phyloP scores from a whole-genome alignment of 768 basidiomycete genomes.

The Russula lepida region DNA sequence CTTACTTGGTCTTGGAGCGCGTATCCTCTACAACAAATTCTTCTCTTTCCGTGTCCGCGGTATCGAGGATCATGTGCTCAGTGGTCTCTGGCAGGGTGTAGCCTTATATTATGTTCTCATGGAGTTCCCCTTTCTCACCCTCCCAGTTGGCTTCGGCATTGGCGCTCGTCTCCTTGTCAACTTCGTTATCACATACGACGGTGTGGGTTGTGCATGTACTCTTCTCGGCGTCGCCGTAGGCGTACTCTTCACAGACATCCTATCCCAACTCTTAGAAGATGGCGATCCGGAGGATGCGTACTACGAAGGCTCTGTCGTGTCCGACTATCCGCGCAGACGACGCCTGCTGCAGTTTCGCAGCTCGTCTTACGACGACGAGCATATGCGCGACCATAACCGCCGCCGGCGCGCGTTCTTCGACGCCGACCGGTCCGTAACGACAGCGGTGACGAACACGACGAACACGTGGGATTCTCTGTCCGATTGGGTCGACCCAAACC shows the following conservation, averaged over 20 bases:
- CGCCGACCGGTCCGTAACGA: constrained; percentile 25
- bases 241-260: constrained; percentile 60
- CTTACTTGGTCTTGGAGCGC: constrained; percentile 65
- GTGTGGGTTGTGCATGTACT: constrained; percentile 47
- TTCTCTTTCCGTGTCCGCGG: constrained; percentile 36
- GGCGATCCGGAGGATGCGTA: constrained; percentile 29
- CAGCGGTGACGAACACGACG: constrained; percentile 29
- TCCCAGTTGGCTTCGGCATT: constrained; percentile 50
- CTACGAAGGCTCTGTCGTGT: constrained; percentile 18
- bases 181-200: constrained; percentile 47
- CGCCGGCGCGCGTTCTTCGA: constrained; percentile 24
- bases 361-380: neutral
- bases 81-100: constrained; percentile 70
- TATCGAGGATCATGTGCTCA: constrained; percentile 53
- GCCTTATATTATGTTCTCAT: constrained; percentile 59
- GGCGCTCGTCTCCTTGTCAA: constrained; percentile 57
- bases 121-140: constrained; percentile 43
- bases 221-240: constrained; percentile 62
- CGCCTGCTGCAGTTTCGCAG: constrained; percentile 19
- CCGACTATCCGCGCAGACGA: constrained; percentile 17
- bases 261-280: constrained; percentile 56
- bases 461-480: constrained; percentile 67
- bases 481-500: constrained; percentile 50
- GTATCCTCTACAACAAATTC: constrained; percentile 56
- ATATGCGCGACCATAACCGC: constrained; percentile 13